Evolutionary conservation across 129 eudicot genomes (phyloP).

Genomic region (Flaveria linearis): DNA sequence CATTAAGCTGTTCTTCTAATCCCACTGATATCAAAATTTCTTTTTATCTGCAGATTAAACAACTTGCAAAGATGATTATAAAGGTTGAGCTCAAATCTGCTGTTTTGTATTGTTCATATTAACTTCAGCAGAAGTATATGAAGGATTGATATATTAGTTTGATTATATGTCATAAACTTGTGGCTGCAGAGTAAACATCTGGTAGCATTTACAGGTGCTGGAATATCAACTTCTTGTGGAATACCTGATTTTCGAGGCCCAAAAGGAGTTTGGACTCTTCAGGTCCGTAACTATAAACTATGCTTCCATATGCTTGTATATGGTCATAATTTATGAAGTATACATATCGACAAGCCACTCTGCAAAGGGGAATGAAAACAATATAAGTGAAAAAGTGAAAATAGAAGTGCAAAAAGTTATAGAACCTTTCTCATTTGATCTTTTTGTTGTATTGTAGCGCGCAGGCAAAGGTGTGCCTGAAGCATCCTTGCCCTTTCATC

Average conservation of each 20-base stretch:
- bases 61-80: conserved; percentile 48
- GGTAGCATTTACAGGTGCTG: conserved; percentile 98
- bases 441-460: conserved; percentile 51
- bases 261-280: conserved; percentile 97
- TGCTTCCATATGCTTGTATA: conserved; percentile 8
- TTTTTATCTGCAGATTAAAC: conserved; percentile 44
- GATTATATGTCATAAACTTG: conserved; percentile 3
- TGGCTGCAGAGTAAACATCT: conserved; percentile 92
- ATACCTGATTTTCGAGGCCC: conserved; percentile 99
- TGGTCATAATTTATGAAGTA: background rate
- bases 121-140: background rate
- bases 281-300: conserved; percentile 40
- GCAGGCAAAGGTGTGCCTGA: conserved; percentile 93
- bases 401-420: background rate
- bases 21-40: conserved; percentile 17
- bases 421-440: background rate
- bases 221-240: conserved; percentile 98
- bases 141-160: background rate
- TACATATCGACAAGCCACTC: background rate
- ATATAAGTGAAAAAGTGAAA: background rate
- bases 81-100: conserved; percentile 39
- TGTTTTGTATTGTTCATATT: background rate
- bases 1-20: conserved; percentile 2
- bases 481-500: conserved; percentile 92
- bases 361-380: background rate